Percentiles rank a stretch among this genome's conserved stretches.
These are phyloP conservation scores for Colletotrichum sp. DNA, from an alignment of 2,329 filamentous ascomycete genomes.

Conservation along the genomic window DNA sequence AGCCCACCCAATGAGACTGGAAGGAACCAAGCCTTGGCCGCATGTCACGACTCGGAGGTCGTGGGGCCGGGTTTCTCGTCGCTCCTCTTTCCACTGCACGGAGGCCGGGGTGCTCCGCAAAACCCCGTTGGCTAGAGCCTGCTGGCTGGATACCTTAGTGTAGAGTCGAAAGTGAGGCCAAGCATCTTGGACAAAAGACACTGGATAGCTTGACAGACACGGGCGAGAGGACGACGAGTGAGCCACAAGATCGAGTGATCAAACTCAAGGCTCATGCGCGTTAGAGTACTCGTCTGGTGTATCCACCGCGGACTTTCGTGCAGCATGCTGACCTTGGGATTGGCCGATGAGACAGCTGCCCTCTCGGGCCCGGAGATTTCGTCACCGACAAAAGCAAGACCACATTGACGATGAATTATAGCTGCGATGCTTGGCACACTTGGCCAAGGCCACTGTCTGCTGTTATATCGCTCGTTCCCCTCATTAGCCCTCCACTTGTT, in stretches of 20 bases:
- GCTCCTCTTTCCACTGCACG: neutral
- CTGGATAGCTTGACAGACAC: neutral
- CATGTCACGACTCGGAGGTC: constrained; percentile 2
- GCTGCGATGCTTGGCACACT: neutral
- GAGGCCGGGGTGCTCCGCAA: neutral
- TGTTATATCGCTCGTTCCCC: neutral
- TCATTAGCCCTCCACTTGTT: neutral
- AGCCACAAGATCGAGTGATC: neutral
- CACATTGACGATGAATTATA: neutral
- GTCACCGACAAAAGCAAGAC: neutral
- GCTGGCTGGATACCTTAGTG: neutral
- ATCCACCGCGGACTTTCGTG: neutral
- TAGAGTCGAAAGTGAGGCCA: neutral
- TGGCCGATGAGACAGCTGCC: neutral
- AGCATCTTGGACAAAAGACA: neutral
- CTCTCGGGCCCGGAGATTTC: neutral
- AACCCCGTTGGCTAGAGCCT: neutral
- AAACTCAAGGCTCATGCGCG: neutral
- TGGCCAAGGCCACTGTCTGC: neutral
- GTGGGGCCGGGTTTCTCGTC: neutral
- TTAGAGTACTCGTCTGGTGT: neutral
- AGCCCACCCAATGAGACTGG: neutral
- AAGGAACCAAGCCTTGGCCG: neutral
- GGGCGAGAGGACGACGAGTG: neutral
- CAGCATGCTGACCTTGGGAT: neutral